Evolutionary conservation across 768 basidiomycete genomes (phyloP).

Genomic region (Suillus sp.): DNA sequence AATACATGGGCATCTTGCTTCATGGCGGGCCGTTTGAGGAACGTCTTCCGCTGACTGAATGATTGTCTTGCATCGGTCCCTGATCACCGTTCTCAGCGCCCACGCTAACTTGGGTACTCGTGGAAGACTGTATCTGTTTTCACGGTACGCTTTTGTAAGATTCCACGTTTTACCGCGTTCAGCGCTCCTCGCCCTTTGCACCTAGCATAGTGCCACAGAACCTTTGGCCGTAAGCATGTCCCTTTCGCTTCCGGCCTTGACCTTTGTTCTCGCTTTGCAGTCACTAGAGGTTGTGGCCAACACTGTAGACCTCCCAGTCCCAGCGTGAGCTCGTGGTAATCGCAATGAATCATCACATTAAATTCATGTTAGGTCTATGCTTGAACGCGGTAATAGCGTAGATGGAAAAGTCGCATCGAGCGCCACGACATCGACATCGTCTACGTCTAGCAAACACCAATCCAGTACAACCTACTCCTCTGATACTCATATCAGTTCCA

Average conservation of each 20-base stretch:
- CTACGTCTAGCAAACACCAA: conserved; percentile 4
- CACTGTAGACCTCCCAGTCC: not conserved
- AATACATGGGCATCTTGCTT: not conserved
- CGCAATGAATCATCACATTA: not conserved
- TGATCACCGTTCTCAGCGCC: not conserved
- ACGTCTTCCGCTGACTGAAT: not conserved
- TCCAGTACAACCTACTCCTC: conserved; percentile 4
- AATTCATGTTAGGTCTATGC: not conserved
- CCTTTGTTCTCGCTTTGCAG: conserved; percentile 9
- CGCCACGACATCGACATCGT: conserved; percentile 3
- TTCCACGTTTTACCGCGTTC: not conserved
- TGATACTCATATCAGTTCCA: conserved; percentile 2
- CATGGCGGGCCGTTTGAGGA: not conserved
- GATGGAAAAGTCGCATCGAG: conserved; percentile 2
- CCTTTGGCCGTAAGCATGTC: conserved; percentile 2
- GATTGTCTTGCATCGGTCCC: not conserved
- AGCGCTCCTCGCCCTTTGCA: not conserved
- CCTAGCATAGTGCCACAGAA: not conserved
- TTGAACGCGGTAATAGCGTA: not conserved
- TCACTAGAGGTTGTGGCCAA: not conserved
- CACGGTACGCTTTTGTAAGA: not conserved
- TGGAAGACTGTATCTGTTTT: not conserved
- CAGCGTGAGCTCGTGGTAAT: conserved; percentile 6
- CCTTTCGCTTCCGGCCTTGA: conserved; percentile 7
- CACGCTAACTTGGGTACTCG: not conserved